Evolutionary conservation across 805 yeast species (phyloP), one percentile per base, ranked within the genome.

Genomic region (Suhomyces sp.): DNA sequence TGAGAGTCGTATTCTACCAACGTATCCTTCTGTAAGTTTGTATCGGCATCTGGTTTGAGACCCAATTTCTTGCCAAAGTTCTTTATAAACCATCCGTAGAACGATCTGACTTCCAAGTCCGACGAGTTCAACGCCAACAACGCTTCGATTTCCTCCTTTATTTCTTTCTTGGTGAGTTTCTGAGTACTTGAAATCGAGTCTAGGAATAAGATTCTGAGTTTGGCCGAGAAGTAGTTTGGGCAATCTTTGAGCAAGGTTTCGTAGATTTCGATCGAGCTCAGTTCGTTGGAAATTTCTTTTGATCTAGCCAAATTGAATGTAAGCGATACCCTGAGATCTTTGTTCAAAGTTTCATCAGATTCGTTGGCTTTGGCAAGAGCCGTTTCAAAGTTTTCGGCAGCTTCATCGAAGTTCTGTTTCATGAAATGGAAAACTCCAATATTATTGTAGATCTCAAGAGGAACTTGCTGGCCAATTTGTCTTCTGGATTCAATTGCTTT

Each of bases 71-170:
- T 77, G 27, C 86, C 84, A 62, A 78, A 78, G 53, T 80, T 82
- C 53, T 80, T 79, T 58, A 91, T 73, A 62, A 82, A 89, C 97
- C 98, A 94, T 29, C 96, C 94, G 66, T 87, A 89, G 59, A 94
- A 87, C 0, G 98, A 87, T 55, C 99, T 84, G 2, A 89, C 84
- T 65, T 92, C 97, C 54, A 90, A 71, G 62, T 89, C 82, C 8
- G 83, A 80, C 1, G 83, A 78, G 54, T 82, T 76, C 12, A 75
- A 68, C 3, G 71, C 68, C 47, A 93, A 68, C 4, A 94, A 70
- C 2, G 72, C 62, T 41, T 80, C 76, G 53, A 89, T 73, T 54
- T 84, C 85, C 4, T 76, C 64, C 46, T 78, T 81, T 6, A 85
- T 73, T 22, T 77, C 76, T 22, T 75, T 74, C 48, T 79, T 76